These are phyloP conservation scores for Fusarium pilosicola DNA, from an alignment of 2,329 filamentous ascomycete species.

Conservation along the genomic window DNA sequence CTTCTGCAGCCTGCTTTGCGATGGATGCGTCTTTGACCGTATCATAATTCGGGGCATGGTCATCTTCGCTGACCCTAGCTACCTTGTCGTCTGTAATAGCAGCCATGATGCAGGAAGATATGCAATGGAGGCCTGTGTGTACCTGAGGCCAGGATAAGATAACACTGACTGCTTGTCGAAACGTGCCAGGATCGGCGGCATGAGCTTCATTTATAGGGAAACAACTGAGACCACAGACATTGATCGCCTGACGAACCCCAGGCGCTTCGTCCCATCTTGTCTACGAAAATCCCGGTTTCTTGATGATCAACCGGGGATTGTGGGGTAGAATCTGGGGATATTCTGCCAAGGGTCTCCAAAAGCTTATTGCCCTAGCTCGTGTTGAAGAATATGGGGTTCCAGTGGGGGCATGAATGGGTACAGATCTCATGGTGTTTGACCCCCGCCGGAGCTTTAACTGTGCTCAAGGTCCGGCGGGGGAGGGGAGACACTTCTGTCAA, in stretches of 20 bases:
- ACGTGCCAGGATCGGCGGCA: neutral
- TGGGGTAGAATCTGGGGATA: slow-evolving; percentile 17
- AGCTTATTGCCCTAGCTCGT: neutral
- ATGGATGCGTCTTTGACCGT: slow-evolving; percentile 20
- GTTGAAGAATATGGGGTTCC: slow-evolving; percentile 4
- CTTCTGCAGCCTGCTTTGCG: slow-evolving; percentile 29
- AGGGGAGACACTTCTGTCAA: neutral
- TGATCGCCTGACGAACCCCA: neutral
- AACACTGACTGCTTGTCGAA: neutral
- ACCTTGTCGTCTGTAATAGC: slow-evolving; percentile 25
- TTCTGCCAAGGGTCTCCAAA: neutral
- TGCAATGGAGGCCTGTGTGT: neutral
- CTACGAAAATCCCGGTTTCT: neutral
- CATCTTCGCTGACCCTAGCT: slow-evolving; percentile 29
- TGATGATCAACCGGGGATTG: slow-evolving; percentile 4
- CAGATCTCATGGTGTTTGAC: neutral
- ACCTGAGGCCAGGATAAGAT: neutral
- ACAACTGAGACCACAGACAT: neutral
- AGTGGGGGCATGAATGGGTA: neutral
- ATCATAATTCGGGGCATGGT: slow-evolving; percentile 2
- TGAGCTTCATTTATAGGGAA: slow-evolving; percentile 15
- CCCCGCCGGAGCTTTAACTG: slow-evolving; percentile 1
- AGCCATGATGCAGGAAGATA: neutral
- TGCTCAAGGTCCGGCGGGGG: slow-evolving; percentile 8
- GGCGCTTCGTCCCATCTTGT: neutral